A percentile compares a stretch with the other conserved stretches of the same genome.
phyloP scores from a whole-genome alignment of 1,284 basidiomycete genomes.

The Fomitopsis palustris region DNA sequence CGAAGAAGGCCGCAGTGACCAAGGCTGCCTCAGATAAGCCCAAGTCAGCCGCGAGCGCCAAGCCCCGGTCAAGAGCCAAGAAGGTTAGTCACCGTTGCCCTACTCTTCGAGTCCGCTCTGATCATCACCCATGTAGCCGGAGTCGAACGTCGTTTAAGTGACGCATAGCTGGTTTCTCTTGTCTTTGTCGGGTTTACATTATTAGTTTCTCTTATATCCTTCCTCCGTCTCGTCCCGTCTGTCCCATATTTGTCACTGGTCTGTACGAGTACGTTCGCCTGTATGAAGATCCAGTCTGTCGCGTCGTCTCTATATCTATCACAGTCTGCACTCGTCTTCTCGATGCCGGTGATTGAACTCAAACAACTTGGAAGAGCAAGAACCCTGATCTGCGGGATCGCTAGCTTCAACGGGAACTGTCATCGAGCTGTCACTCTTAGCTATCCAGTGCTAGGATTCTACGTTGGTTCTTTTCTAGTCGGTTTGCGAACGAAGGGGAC shows the following conservation, averaged over 20 bases:
- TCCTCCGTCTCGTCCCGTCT: not conserved
- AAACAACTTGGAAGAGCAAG: no score
- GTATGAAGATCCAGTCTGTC: not conserved
- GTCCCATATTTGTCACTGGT: not conserved
- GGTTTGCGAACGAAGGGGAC: no score
- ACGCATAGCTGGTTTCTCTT: not conserved
- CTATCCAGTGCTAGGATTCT: no score
- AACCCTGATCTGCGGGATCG: no score
- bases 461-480: no score
- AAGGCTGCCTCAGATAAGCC: conserved; percentile 24
- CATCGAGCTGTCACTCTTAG: no score
- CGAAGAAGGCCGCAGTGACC: conserved; percentile 6
- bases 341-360: no score
- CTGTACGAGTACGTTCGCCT: conserved; percentile 5
- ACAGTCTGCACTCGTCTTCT: not conserved
- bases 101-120: not conserved
- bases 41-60: conserved; percentile 31
- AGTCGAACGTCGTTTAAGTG: not conserved
- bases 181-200: not conserved
- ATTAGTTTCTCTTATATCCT: conserved; percentile 1
- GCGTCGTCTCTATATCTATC: not conserved
- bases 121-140: not conserved
- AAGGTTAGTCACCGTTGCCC: conserved; percentile 2
- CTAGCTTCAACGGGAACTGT: no score
- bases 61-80: conserved; percentile 16